A percentile compares a stretch with the other conserved stretches of the same genome.
phyloP scores from a whole-genome alignment of 2,329 filamentous ascomycete species.

The Trichoderma sp. region DNA sequence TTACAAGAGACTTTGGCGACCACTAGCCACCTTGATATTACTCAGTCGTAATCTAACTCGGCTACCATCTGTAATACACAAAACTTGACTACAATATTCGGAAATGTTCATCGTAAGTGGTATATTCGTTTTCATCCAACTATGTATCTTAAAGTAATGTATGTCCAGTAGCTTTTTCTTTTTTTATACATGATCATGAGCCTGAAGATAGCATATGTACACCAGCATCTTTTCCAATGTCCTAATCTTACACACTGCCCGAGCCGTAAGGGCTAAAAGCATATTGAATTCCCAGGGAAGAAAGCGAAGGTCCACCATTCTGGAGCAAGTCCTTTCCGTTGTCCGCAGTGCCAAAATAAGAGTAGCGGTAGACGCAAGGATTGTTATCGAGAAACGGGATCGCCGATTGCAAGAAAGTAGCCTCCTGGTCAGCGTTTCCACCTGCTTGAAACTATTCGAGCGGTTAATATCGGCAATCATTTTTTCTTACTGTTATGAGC shows the following conservation, averaged over 20 bases:
- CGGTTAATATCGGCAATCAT: not conserved
- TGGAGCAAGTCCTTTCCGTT: not conserved
- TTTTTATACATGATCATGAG: not conserved
- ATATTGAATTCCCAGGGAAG: not conserved
- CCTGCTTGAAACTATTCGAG: conserved; percentile 28
- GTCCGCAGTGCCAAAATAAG: conserved; percentile 34
- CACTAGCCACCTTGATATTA: not conserved
- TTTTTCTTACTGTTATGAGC: not conserved
- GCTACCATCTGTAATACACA: not conserved
- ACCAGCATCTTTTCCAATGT: not conserved
- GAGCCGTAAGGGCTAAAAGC: not conserved
- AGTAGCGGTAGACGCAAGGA: conserved; percentile 39
- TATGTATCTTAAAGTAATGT: not conserved
- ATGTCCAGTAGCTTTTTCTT: not conserved
- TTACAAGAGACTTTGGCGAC: not conserved
- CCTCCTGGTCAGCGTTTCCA: conserved; percentile 37
- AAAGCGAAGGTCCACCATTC: not conserved
- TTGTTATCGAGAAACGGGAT: conserved; percentile 44
- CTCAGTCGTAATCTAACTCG: not conserved
- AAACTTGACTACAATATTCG: not conserved
- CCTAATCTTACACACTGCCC: not conserved
- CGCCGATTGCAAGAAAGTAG: conserved; percentile 41
- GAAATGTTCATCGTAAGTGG: not conserved
- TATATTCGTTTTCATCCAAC: not conserved
- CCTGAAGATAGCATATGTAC: not conserved